Percentiles rank a stretch among this genome's conserved stretches.
phyloP scores from a whole-genome alignment of 148 eudicot genomes.

The Camellia sinensis region DNA sequence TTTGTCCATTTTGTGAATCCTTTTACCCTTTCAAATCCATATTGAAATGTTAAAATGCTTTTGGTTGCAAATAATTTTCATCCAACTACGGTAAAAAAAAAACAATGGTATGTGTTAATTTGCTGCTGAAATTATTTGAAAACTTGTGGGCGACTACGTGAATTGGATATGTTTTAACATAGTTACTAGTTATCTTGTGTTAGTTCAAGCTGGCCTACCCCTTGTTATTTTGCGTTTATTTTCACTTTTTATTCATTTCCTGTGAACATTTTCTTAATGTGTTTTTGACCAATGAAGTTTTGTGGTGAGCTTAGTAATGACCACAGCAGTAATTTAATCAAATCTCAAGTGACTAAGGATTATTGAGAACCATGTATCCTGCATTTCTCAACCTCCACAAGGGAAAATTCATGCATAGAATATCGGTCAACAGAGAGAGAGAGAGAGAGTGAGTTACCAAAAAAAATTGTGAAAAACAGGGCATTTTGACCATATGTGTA shows the following conservation, averaged over 20 bases:
- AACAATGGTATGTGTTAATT: too few species aligned
- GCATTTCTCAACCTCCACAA: constrained; percentile 12
- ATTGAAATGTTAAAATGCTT: background rate
- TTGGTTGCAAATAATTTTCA: too few species aligned
- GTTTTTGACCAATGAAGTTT: background rate
- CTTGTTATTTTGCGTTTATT: background rate
- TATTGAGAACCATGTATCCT: background rate
- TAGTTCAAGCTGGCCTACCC: background rate
- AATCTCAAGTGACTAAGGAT: background rate
- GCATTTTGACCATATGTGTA: too few species aligned
- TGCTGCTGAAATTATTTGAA: background rate
- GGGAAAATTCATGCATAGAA: background rate
- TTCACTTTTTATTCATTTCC: background rate
- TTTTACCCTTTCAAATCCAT: background rate
- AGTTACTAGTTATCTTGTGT: background rate
- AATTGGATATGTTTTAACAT: background rate
- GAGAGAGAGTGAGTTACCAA: too few species aligned
- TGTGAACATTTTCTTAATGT: too few species aligned
- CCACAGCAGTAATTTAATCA: too few species aligned
- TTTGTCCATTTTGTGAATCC: background rate
- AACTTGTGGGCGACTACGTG: background rate
- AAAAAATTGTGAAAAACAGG: too few species aligned
- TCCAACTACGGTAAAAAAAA: background rate
- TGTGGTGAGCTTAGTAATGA: background rate
- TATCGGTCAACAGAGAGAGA: background rate